A percentile compares a stretch with the other conserved stretches of the same genome.
phyloP scores from a whole-genome alignment of 768 basidiomycete genomes.

The Rhodotorula paludigena region DNA sequence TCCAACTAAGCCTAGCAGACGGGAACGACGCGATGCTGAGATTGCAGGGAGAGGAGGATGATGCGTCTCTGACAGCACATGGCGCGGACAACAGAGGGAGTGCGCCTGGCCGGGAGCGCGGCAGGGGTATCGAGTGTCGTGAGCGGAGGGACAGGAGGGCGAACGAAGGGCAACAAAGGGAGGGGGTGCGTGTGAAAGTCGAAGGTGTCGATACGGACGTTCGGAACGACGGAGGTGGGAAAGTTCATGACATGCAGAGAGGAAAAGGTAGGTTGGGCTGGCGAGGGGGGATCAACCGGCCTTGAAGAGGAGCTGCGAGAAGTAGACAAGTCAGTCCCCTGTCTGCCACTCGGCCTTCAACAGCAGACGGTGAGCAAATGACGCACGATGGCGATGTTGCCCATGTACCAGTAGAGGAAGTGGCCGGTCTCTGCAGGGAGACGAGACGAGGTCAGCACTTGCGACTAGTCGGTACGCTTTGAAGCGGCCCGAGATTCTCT shows the following conservation, averaged over 20 bases:
- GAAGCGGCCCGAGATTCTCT: too few species aligned
- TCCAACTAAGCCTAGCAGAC: too few species aligned
- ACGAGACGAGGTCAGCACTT: background rate
- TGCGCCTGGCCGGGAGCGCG: too few species aligned
- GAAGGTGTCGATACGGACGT: background rate
- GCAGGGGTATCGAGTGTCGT: background rate
- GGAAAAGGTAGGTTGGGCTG: too few species aligned
- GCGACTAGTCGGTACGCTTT: background rate
- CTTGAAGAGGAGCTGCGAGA: conserved; percentile 35
- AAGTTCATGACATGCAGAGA: too few species aligned
- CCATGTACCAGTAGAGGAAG: conserved; percentile 98
- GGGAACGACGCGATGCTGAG: too few species aligned
- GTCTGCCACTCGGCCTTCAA: background rate
- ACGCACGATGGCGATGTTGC: conserved; percentile 77
- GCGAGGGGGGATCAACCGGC: conserved; percentile 13
- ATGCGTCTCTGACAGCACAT: too few species aligned
- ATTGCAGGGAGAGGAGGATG: too few species aligned
- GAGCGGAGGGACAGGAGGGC: background rate
- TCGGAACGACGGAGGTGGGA: background rate
- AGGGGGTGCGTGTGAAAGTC: background rate
- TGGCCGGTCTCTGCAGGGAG: conserved; percentile 77
- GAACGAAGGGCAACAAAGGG: too few species aligned
- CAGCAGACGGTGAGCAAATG: background rate
- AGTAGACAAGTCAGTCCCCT: too few species aligned
- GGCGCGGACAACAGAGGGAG: too few species aligned